phyloP scores from a whole-genome alignment of 305 asterid species.

The Fraxinus xanthoxyloides region DNA sequence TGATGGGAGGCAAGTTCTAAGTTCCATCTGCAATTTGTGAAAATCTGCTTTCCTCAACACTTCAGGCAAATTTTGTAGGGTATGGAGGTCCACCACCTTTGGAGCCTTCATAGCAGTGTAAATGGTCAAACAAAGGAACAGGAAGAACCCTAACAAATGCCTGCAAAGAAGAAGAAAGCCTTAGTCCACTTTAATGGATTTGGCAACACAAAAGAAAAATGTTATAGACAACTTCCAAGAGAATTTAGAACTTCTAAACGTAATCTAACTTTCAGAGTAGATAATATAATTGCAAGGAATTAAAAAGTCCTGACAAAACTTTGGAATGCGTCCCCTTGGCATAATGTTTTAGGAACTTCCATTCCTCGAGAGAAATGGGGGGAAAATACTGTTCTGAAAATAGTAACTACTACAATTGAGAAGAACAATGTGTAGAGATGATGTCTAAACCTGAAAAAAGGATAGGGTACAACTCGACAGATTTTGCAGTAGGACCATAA shows the following conservation, averaged over 20 bases:
- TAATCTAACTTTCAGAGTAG: background rate
- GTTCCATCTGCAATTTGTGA: conserved; percentile 61
- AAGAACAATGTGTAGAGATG: background rate
- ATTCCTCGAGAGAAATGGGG: background rate
- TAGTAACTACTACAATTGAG: background rate
- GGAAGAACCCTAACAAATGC: conserved; percentile 97
- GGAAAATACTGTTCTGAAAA: background rate
- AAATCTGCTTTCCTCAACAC: conserved; percentile 75
- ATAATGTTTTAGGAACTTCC: background rate
- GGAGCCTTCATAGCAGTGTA: conserved; percentile 86
- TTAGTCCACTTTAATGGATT: conserved; percentile 4
- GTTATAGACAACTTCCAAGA: background rate
- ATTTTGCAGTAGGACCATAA: background rate
- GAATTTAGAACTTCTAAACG: background rate
- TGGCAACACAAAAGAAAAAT: background rate
- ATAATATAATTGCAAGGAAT: background rate
- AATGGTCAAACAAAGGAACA: conserved; percentile 84
- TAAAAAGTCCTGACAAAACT: background rate
- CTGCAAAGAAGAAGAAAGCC: conserved; percentile 41
- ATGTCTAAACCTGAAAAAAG: background rate
- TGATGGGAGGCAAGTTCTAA: conserved; percentile 75
- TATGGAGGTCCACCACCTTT: conserved; percentile 59
- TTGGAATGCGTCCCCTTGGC: background rate
- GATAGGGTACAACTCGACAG: background rate
- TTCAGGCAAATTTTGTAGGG: conserved; percentile 59